These are phyloP conservation scores for Penicillium nucicola DNA, from an alignment of 495 filamentous ascomycete species.

Conservation along the genomic window DNA sequence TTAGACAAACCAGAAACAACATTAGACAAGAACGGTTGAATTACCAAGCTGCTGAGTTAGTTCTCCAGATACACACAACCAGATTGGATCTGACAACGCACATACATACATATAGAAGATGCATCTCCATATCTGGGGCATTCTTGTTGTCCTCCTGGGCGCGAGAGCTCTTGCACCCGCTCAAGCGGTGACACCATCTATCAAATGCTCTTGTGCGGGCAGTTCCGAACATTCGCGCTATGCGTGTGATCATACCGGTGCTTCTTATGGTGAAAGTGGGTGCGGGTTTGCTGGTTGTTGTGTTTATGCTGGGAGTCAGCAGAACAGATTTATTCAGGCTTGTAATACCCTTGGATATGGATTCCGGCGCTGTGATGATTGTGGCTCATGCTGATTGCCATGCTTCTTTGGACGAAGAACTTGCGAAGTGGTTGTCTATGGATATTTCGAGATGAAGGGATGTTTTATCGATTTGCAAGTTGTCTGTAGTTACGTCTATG, in stretches of 20 bases:
- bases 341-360: conserved; percentile 12
- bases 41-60: neutral
- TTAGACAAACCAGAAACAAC: neutral
- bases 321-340: conserved; percentile 8
- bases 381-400: conserved; percentile 3
- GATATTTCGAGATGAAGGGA: neutral
- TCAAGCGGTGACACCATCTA: neutral
- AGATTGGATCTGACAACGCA: neutral
- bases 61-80: neutral
- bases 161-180: neutral
- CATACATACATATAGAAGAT: neutral
- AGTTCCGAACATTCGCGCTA: neutral
- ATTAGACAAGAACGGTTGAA: neutral
- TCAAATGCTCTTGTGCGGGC: conserved; percentile 4
- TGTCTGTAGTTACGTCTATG: neutral
- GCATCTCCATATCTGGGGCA: neutral
- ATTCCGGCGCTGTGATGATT: conserved; percentile 19
- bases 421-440: neutral
- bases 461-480: neutral
- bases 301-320: conserved; percentile 11
- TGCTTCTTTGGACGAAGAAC: too few relatives aligned
- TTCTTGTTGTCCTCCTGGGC: neutral
- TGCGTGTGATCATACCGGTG: conserved; percentile 1
- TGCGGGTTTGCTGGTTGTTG: conserved; percentile 20
- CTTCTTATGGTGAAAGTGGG: conserved; percentile 3